These are phyloP conservation scores for Ophiostoma ips DNA, from an alignment of 2,329 filamentous ascomycete species.

Conservation along the genomic window DNA sequence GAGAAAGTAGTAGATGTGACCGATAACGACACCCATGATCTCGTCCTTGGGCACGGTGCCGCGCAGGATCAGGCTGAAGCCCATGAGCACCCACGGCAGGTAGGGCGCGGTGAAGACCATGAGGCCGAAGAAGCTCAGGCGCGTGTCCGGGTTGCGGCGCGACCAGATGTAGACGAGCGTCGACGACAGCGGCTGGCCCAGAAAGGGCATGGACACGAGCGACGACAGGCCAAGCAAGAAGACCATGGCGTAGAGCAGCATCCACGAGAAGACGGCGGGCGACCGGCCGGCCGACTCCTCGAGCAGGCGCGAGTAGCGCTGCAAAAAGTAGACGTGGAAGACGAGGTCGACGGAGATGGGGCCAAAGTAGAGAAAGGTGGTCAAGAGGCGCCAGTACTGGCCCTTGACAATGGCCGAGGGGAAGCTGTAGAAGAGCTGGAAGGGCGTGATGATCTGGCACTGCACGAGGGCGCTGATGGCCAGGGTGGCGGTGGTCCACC, in stretches of 20 bases:
- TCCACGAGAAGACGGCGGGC: constrained; percentile 88
- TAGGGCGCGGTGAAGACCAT: constrained; percentile 89
- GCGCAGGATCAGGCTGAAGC: constrained; percentile 82
- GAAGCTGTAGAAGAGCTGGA: constrained; percentile 95
- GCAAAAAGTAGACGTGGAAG: constrained; percentile 97
- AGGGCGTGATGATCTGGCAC: constrained; percentile 82
- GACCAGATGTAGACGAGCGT: constrained; percentile 98
- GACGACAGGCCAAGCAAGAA: constrained; percentile 73
- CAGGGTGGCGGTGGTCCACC: constrained; percentile 92
- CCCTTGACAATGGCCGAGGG: constrained; percentile 80
- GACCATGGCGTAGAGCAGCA: constrained; percentile 71
- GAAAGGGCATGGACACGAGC: constrained; percentile 79
- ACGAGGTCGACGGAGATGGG: constrained; percentile 86
- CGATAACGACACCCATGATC: constrained; percentile 86
- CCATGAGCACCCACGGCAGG: constrained; percentile 89
- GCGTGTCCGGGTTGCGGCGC: constrained; percentile 79
- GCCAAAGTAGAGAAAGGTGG: constrained; percentile 95
- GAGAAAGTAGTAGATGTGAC: constrained; percentile 97
- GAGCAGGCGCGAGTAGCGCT: constrained; percentile 86
- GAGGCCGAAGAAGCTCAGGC: constrained; percentile 76
- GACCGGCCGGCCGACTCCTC: constrained; percentile 90
- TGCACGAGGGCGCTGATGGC: constrained; percentile 80
- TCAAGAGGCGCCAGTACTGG: constrained; percentile 95
- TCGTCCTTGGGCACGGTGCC: constrained; percentile 87
- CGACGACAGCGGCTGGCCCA: constrained; percentile 84